A percentile compares a stretch with the other conserved stretches of the same genome.
Conservation (phyloP, 768 basidiomycete species). For the Leccinum subtestaceum region DNA sequence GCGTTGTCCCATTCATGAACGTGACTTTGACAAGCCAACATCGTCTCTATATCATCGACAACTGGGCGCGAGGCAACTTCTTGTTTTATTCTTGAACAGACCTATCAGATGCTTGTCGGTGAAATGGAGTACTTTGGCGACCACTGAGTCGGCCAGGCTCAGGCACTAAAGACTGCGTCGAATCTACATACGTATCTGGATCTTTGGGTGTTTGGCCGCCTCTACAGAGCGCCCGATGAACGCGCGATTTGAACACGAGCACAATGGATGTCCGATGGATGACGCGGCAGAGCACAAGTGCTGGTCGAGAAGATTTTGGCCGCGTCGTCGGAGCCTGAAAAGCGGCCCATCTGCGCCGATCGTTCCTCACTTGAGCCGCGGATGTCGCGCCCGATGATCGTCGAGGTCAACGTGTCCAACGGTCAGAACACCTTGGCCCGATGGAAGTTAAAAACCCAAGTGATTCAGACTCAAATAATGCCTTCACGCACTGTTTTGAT, state of each 20-base stretch:
- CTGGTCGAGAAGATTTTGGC: too few relatives aligned
- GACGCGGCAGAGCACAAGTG: too few relatives aligned
- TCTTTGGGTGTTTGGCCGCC: not conserved
- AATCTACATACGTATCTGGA: too few relatives aligned
- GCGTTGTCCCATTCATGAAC: not conserved
- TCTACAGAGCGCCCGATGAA: not conserved
- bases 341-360: too few relatives aligned
- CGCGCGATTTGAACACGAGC: too few relatives aligned
- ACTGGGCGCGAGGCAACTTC: not conserved
- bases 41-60: not conserved
- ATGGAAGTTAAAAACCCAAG: not conserved
- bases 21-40: not conserved
- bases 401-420: not conserved
- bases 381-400: not conserved
- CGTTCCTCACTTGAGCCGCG: too few relatives aligned
- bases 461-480: not conserved
- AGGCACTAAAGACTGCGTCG: too few relatives aligned
- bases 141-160: too few relatives aligned
- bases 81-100: not conserved
- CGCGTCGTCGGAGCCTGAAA: too few relatives aligned
- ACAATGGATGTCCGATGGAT: too few relatives aligned
- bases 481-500: too few relatives aligned
- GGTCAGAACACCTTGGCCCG: not conserved
- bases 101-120: too few relatives aligned
- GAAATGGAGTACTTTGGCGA: slow-evolving; percentile 1